Percentiles rank a stretch among this genome's conserved stretches.
Conservation (phyloP, 2,329 filamentous ascomycete species). For the Ascochyta fabae region DNA sequence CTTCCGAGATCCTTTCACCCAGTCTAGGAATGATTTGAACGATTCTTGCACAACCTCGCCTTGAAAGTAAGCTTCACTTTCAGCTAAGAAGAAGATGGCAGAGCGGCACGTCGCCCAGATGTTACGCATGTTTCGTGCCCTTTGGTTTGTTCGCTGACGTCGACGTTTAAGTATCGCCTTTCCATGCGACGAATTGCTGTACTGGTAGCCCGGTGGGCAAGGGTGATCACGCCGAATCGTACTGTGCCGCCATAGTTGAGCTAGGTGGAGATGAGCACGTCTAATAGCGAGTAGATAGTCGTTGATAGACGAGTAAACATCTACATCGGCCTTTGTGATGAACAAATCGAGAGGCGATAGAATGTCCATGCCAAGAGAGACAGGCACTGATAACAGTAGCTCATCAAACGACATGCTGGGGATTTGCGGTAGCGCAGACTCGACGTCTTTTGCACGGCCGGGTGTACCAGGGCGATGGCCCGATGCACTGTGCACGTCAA, state of each 20-base stretch:
- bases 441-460: slow-evolving; percentile 44
- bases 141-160: slow-evolving; percentile 67
- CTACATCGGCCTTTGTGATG: slow-evolving; percentile 75
- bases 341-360: slow-evolving; percentile 86
- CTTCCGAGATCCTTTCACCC: slow-evolving; percentile 62
- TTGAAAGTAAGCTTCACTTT: slow-evolving; percentile 87
- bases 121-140: slow-evolving; percentile 74
- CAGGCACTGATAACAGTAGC: slow-evolving; percentile 79
- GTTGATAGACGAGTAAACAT: slow-evolving; percentile 83
- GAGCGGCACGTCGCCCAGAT: slow-evolving; percentile 91
- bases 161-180: slow-evolving; percentile 66
- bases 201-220: slow-evolving; percentile 69
- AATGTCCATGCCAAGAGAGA: slow-evolving; percentile 73
- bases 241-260: slow-evolving; percentile 85
- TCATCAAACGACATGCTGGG: slow-evolving; percentile 71
- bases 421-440: slow-evolving; percentile 47
- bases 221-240: slow-evolving; percentile 79
- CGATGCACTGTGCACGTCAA: slow-evolving; percentile 64
- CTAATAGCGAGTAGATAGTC: slow-evolving; percentile 86
- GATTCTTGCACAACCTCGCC: slow-evolving; percentile 83
- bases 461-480: slow-evolving; percentile 50
- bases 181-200: slow-evolving; percentile 66
- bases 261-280: slow-evolving; percentile 82
- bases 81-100: slow-evolving; percentile 85
- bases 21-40: slow-evolving; percentile 79